Evolutionary conservation across 179 eudicot species (phyloP), one percentile per base, ranked within the genome.

Genomic region (Amaranthus tricolor): DNA sequence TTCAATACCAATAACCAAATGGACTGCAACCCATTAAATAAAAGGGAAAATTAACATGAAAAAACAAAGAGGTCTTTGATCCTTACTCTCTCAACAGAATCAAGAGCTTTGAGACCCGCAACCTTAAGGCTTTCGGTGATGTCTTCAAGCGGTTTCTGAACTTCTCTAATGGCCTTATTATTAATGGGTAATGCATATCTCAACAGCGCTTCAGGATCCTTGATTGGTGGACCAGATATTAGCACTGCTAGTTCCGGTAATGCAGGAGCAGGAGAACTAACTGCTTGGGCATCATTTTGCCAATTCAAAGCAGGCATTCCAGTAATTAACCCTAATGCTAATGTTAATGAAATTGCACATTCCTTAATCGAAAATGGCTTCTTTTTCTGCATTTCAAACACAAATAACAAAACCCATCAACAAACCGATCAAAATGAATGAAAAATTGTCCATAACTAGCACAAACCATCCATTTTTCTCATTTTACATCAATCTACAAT

Each of bases 101-200:
- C 97, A 49, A 95, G 90, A 47, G 97, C 95, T 81, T 86, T 93
- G 47, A 87, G 82, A 53, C 99, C 98, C 11, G 98, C 81, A 82
- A 93, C 64, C 82, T 88, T 95, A 68, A 95, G 94, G 77, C 99
- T 95, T 5, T 91, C 98, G 0, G 98, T 88, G 60, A 95, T 91
- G 82, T 95, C 98, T 83, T 95, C 99, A 20, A 95, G 88, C 4
- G 99, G 98, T 75, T 91, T 95, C 77, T 95, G 99, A 74, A 95
- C 99, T 75, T 95, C 97, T 83, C 99, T 86, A 55, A 95, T 86
- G 44, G 99, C 97, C 80, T 95, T 95, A 71, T 91, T 95, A 77
- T 95, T 81, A 65, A 95, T 88, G 7, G 99, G 99, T 84, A 95
- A 86, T 16, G 85, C 98, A 49, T 93, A 79, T 63, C 99, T 88